A percentile compares a stretch with the other conserved stretches of the same genome.
Evolutionary conservation across 2,329 filamentous ascomycete species (phyloP).

Genomic region (Aspergillus uvarum): DNA sequence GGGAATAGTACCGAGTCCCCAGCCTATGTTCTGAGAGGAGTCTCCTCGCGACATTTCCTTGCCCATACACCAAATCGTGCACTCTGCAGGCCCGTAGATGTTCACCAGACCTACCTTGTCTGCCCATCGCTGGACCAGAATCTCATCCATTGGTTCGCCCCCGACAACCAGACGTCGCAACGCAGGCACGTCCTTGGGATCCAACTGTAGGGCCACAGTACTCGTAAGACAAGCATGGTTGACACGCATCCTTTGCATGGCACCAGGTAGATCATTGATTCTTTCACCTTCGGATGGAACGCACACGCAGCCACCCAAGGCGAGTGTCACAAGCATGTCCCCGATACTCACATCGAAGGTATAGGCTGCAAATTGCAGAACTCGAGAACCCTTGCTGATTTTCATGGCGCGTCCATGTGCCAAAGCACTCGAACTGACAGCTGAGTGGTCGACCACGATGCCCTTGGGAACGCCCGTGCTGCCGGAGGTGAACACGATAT

Average conservation of each 20-base stretch:
- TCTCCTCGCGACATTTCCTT: background rate
- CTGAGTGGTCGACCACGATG: slow-evolving; percentile 26
- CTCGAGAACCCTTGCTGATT: slow-evolving; percentile 38
- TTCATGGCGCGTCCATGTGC: background rate
- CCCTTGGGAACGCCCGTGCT: slow-evolving; percentile 47
- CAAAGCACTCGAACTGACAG: background rate
- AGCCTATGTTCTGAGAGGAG: background rate
- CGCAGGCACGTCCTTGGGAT: background rate
- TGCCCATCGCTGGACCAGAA: background rate
- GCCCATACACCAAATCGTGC: background rate
- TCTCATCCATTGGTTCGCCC: no score
- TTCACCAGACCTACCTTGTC: background rate
- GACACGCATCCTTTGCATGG: slow-evolving; percentile 47
- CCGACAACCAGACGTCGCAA: no score
- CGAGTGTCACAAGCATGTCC: slow-evolving; percentile 52
- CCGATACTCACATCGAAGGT: slow-evolving; percentile 50
- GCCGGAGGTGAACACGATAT: slow-evolving; percentile 43
- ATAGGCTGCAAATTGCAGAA: slow-evolving; percentile 54
- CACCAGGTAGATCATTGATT: no score
- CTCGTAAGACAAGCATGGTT: slow-evolving; percentile 25
- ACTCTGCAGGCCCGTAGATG: slow-evolving; percentile 1
- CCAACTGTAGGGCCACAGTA: background rate
- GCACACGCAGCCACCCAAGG: slow-evolving; percentile 55
- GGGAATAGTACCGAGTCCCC: no score
- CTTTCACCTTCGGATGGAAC: slow-evolving; percentile 48